Evolutionary conservation across 2,329 filamentous ascomycete genomes (phyloP), one percentile per base, ranked within the genome.

Genomic region (Scleromitrula shiraiana): DNA sequence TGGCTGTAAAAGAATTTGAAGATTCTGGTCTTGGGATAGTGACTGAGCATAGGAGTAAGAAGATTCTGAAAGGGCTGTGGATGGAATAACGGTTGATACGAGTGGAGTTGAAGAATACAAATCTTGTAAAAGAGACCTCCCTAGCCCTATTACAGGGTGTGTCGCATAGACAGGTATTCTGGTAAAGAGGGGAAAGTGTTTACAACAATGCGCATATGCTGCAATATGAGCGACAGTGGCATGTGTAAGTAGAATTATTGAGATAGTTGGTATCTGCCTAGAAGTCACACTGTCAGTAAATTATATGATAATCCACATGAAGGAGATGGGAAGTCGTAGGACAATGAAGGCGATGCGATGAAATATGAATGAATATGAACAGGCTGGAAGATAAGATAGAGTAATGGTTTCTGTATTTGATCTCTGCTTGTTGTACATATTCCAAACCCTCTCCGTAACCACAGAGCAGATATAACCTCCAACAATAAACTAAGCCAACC

Each of bases 151-250:
- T 58, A 98, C 89, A 8, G 93, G 93, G 32, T 83, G 82, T 5
- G 93, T 98, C 48, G 93, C 93, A 68, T 96, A 98, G 50, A 95
- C 82, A 33, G 93, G 93, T 52, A 98, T 89, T 62, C 89, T 83
- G 8, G 83, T 85, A 68, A 98, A 98, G 39, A 88, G 75, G 38
- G 93, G 89, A 54, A 97, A 85, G 66, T 96, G 84, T 68, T 95
- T 95, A 81, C 93, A 97, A 72, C 90, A 96, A 67, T 97, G 90
- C 36, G 88, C 90, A 65, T 88, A 96, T 50, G 93, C 93, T 57
- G 88, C 91, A 49, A 98, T 78, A 69, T 98, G 93, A 43, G 88
- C 82, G 43, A 88, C 78, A 0, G 91, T 98, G 53, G 93, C 87
- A 66, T 98, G 93, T 1, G 93, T 98, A 56, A 98, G 77, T 33